A percentile compares a stretch with the other conserved stretches of the same genome.
These are phyloP conservation scores for Didymella pomorum DNA, from an alignment of 2,329 filamentous ascomycete species.

Conservation along the genomic window DNA sequence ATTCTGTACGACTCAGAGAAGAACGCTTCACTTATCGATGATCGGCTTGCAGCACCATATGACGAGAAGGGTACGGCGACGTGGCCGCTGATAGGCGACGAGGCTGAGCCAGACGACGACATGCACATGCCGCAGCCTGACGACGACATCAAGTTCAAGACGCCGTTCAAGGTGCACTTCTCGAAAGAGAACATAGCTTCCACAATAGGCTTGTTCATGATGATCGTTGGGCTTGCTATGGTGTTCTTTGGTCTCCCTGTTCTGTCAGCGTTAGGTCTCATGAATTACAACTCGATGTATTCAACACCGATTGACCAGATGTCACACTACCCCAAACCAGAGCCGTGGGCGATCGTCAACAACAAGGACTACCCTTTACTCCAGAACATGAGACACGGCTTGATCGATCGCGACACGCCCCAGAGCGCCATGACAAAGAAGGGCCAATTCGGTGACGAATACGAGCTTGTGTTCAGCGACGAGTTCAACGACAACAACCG, in stretches of 20 bases:
- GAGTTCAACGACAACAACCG: constrained; percentile 63
- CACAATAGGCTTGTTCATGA: constrained; percentile 54
- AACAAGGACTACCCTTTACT: constrained; percentile 58
- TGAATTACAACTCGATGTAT: constrained; percentile 51
- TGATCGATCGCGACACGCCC: constrained; percentile 64
- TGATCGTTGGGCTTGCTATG: constrained; percentile 58
- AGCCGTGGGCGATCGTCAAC: constrained; percentile 59
- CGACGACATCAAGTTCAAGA: constrained; percentile 56
- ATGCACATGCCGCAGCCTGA: constrained; percentile 63
- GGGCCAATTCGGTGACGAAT: constrained; percentile 56
- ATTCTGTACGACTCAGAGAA: constrained; percentile 36
- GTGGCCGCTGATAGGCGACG: constrained; percentile 59
- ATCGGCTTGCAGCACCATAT: constrained; percentile 56
- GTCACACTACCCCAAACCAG: constrained; percentile 38
- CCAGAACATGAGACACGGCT: constrained; percentile 56
- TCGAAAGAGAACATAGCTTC: constrained; percentile 54
- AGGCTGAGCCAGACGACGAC: constrained; percentile 63
- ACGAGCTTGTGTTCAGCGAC: constrained; percentile 64
- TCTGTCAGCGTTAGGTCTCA: constrained; percentile 55
- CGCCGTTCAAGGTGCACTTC: constrained; percentile 57
- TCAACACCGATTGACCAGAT: constrained; percentile 53
- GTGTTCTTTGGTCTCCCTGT: constrained; percentile 62
- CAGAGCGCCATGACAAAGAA: constrained; percentile 54
- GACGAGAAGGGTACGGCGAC: constrained; percentile 52
- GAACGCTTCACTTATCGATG: constrained; percentile 55